A percentile compares a stretch with the other conserved stretches of the same genome.
phyloP scores from a whole-genome alignment of 495 filamentous ascomycete species.

The Daldinia bambusicola region DNA sequence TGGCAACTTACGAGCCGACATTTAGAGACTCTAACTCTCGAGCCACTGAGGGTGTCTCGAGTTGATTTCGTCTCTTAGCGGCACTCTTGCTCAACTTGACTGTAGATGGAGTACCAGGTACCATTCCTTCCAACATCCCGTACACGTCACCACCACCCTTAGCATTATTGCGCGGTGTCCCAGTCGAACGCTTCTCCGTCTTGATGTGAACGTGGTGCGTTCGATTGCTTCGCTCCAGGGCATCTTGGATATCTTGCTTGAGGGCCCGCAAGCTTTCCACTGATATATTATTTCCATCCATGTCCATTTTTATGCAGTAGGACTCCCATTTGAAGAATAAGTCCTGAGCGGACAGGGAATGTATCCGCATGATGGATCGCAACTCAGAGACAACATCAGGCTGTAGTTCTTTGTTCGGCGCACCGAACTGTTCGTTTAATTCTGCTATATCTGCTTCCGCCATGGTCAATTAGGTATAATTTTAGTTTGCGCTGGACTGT shows the following conservation, averaged over 20 bases:
- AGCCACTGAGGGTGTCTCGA: constrained; percentile 57
- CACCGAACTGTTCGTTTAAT: constrained; percentile 75
- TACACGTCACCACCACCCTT: constrained; percentile 74
- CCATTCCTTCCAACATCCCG: constrained; percentile 86
- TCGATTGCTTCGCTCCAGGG: constrained; percentile 74
- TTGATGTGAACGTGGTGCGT: constrained; percentile 59
- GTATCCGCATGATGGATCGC: constrained; percentile 82
- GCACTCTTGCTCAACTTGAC: constrained; percentile 62
- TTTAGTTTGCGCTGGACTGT: neutral
- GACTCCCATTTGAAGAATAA: constrained; percentile 98
- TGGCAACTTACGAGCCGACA: constrained; percentile 49
- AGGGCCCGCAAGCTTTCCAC: constrained; percentile 76
- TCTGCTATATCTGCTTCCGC: constrained; percentile 62
- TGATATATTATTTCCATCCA: constrained; percentile 75
- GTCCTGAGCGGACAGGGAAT: constrained; percentile 79
- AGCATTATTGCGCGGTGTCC: constrained; percentile 71
- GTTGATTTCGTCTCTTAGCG: constrained; percentile 67
- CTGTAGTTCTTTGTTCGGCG: constrained; percentile 62
- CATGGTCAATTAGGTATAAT: constrained; percentile 53
- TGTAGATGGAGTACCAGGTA: constrained; percentile 72
- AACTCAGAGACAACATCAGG: constrained; percentile 81
- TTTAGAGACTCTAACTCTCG: constrained; percentile 56
- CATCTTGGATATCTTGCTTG: constrained; percentile 87
- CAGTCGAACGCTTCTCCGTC: constrained; percentile 68
- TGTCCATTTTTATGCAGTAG: constrained; percentile 89